Evolutionary conservation across 306 rosid genomes (phyloP), one percentile per base, ranked within the genome.

Genomic region (Fragaria nilgerrensis): DNA sequence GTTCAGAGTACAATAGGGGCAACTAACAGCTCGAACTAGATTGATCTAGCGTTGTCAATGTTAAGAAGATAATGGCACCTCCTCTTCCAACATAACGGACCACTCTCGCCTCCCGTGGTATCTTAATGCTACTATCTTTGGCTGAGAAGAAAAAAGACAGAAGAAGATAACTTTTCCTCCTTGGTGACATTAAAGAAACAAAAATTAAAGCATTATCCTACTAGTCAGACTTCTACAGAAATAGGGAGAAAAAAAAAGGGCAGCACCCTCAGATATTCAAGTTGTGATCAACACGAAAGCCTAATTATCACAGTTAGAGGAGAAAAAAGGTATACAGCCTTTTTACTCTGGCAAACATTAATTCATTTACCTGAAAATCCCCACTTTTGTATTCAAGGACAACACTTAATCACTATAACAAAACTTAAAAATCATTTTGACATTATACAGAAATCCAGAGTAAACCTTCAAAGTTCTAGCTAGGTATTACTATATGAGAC

Each of bases 11-110:
- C 78, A 27, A 19, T 17, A 59, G 29, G 20, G 15, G 41, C 41
- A 45, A 44, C 47, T 62, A 63, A 61, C 70, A 62, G 71, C 58
- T 45, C 78, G 34, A 75, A 61, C 48, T 61, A 11, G 71, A 74
- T 22, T 73, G 77, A n/a, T 56, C 53, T 41, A 23, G 56, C 78
- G 70, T 61, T 74, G 78, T 61, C 45, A 45, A 75, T 27, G 70
- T 61, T 37, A 61, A 44, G 12, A 74, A 11, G 15, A 74, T 17
- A n/a, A 58, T 19, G 69, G 5, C 58, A 27, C 70, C 59, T 19
- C 61, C 53, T 44, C 61, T 45, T 62, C 70, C 61, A 61, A 62
- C 78, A 62, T 17, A 45, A 19, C 22, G 14, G 58, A 29, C 45
- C 71, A 45, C 59, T 20, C 45, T 3, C 71, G 34, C 71, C 70